Evolutionary conservation across 768 basidiomycete species (phyloP).

Genomic region (Lepiota venenata): DNA sequence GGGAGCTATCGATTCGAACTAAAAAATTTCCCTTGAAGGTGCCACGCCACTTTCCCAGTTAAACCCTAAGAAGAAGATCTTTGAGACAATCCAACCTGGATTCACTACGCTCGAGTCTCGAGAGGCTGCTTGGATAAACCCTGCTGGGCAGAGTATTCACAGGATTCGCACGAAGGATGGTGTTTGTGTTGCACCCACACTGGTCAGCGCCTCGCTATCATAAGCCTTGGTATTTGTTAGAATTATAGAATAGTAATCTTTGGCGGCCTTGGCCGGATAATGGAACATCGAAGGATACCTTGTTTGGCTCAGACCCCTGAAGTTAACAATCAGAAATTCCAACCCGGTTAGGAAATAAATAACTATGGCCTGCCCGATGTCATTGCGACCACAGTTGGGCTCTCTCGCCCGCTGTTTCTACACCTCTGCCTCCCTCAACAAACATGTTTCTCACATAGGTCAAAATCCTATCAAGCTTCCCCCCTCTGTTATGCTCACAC

Average conservation of each 20-base stretch:
- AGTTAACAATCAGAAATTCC: conserved; percentile 13
- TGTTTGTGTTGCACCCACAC: conserved; percentile 72
- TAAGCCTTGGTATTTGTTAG: conserved; percentile 29
- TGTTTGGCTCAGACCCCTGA: conserved; percentile 11
- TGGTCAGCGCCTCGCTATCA: conserved; percentile 91
- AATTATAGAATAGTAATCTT: neutral
- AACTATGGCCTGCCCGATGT: conserved; percentile 22
- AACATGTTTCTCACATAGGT: conserved; percentile 64
- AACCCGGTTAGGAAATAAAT: conserved; percentile 1
- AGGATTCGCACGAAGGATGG: conserved; percentile 86
- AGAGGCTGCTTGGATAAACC: conserved; percentile 94
- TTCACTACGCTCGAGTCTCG: conserved; percentile 85
- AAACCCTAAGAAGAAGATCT: conserved; percentile 99
- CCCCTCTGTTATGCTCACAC: conserved; percentile 37
- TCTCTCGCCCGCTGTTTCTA: conserved; percentile 42
- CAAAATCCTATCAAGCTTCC: conserved; percentile 53
- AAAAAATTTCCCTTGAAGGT: conserved; percentile 29
- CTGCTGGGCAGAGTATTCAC: conserved; percentile 73
- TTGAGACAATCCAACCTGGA: conserved; percentile 95
- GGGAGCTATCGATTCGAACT: neutral
- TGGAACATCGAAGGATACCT: conserved; percentile 8
- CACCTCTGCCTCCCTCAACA: conserved; percentile 44
- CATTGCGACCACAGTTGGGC: conserved; percentile 30
- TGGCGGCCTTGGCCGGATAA: neutral
- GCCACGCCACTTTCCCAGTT: conserved; percentile 74